Evolutionary conservation across 2,329 filamentous ascomycete genomes (phyloP).

Genomic region (Fusarium sp.): DNA sequence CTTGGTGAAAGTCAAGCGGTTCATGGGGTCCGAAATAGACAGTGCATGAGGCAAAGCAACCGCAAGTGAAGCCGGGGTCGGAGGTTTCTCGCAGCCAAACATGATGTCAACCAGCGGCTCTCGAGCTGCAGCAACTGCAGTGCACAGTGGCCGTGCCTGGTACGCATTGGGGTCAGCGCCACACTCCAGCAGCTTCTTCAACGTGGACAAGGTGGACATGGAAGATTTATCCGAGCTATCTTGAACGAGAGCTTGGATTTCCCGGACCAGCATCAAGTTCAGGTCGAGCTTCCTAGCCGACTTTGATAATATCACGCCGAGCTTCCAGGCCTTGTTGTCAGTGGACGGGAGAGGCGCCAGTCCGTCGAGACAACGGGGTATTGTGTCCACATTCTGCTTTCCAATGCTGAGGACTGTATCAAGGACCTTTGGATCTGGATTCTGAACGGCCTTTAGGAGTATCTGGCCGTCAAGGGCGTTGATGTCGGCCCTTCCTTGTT

Average conservation of each 20-base stretch:
- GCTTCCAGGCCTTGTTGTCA: conserved; percentile 61
- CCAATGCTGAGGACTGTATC: conserved; percentile 61
- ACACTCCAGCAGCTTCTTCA: conserved; percentile 61
- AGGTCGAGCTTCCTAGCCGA: conserved; percentile 58
- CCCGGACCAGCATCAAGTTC: conserved; percentile 60
- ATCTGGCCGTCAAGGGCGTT: conserved; percentile 61
- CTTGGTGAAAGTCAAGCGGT: conserved; percentile 63
- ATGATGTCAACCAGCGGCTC: conserved; percentile 62
- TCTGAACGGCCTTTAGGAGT: conserved; percentile 55
- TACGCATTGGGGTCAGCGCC: conserved; percentile 68
- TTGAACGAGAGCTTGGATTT: conserved; percentile 61
- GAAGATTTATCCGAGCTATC: conserved; percentile 53
- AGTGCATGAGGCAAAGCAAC: conserved; percentile 65
- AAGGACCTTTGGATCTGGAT: conserved; percentile 62
- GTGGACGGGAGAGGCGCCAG: conserved; percentile 59
- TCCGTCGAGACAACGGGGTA: conserved; percentile 58
- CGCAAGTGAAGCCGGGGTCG: conserved; percentile 59
- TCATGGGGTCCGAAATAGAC: conserved; percentile 63
- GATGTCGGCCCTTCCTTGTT: conserved; percentile 65
- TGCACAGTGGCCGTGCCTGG: conserved; percentile 63
- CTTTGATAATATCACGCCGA: conserved; percentile 60
- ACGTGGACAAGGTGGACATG: conserved; percentile 57
- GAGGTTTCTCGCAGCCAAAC: conserved; percentile 53
- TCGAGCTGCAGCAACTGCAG: conserved; percentile 61
- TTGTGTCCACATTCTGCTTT: conserved; percentile 57